Conservation (phyloP, 495 filamentous ascomycete genomes). For the Penicillium egyptiacum region DNA sequence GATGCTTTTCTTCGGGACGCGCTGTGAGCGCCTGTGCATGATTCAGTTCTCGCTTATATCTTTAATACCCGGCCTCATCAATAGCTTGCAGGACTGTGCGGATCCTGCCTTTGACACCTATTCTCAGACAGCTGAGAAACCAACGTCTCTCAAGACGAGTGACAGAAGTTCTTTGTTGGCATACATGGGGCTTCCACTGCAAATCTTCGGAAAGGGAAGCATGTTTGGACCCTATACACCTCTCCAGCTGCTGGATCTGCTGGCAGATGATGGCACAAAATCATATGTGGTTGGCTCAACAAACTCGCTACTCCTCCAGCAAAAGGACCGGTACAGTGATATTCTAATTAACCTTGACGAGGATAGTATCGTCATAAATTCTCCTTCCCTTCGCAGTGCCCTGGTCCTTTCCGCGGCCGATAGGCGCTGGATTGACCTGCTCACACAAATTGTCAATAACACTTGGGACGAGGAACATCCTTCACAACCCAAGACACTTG, state of each 20-base stretch:
- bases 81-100: conserved; percentile 84
- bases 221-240: conserved; percentile 97
- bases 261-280: conserved; percentile 93
- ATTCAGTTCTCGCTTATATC: conserved; percentile 96
- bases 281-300: conserved; percentile 97
- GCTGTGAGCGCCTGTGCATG: conserved; percentile 95
- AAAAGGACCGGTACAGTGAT: conserved; percentile 96
- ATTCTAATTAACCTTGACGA: conserved; percentile 97
- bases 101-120: conserved; percentile 86
- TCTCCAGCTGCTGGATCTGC: conserved; percentile 88
- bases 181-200: conserved; percentile 92
- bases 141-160: conserved; percentile 87
- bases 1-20: conserved; percentile 98
- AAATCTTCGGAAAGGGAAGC: conserved; percentile 95
- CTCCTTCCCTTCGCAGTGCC: conserved; percentile 71
- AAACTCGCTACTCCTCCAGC: conserved; percentile 88
- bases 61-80: conserved; percentile 85
- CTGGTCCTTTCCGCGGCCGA: conserved; percentile 83
- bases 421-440: conserved; percentile 92
- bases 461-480: conserved; percentile 96
- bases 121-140: conserved; percentile 68
- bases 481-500: conserved; percentile 83
- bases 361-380: conserved; percentile 77
- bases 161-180: conserved; percentile 84
- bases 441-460: conserved; percentile 89